A percentile compares a stretch with the other conserved stretches of the same genome.
phyloP scores from a whole-genome alignment of 371 early-diverging fungal species.

The Apophysomyces elegans region DNA sequence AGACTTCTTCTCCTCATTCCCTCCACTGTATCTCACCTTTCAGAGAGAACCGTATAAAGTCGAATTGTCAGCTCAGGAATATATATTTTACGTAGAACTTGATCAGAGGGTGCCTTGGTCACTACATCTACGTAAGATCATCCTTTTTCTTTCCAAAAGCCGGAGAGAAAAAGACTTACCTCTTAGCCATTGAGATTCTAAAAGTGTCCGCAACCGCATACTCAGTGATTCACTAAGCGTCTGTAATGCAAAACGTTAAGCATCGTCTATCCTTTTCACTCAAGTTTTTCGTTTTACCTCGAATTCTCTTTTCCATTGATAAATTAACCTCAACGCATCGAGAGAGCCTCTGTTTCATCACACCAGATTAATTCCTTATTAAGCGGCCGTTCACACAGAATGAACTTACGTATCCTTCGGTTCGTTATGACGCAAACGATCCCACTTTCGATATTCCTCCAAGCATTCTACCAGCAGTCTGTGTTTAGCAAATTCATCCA shows the following conservation, averaged over 20 bases:
- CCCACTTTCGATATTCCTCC: neutral
- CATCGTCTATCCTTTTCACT: neutral
- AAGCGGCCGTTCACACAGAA: neutral
- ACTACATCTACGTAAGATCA: neutral
- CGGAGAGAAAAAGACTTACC: neutral
- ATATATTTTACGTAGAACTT: neutral
- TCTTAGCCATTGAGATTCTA: slow-evolving; percentile 1
- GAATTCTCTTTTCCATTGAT: neutral
- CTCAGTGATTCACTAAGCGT: neutral
- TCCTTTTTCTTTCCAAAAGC: neutral
- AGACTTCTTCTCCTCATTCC: no score
- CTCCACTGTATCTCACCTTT: neutral
- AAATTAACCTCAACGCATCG: neutral
- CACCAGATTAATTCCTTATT: neutral
- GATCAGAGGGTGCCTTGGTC: neutral
- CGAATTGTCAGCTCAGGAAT: slow-evolving; percentile 3
- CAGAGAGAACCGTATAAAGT: neutral
- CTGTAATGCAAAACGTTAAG: neutral
- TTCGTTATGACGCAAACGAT: neutral
- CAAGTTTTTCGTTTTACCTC: neutral
- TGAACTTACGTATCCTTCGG: neutral
- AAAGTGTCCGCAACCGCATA: neutral
- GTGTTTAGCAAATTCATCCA: neutral
- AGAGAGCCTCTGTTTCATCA: neutral
- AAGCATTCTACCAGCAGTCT: neutral